Base-by-base conservation (phyloP, 2,329 filamentous ascomycete species). In the Penicillium sp. region DNA sequence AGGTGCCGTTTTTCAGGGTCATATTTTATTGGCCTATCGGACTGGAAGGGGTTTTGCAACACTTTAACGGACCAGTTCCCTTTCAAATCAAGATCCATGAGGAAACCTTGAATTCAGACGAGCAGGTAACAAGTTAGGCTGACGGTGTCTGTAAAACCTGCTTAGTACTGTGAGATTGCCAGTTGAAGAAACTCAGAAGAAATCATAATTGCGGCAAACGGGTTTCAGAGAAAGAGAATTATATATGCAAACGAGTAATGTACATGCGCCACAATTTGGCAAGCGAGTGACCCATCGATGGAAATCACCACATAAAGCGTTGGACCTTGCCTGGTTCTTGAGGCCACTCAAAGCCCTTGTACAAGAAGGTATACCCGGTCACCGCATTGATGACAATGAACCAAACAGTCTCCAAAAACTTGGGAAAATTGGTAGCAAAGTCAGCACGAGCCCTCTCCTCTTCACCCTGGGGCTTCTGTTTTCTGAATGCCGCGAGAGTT, bases 301-400 rank as follows among this genome's bases (percentile, higher is more conserved):
- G n/a, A 11, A 16, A 44, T 61, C 64, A 85, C 83, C 83, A 87
- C 77, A 87, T 82, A 66, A 87, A 87, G 52, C 85, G 77, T 73
- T 87, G 85, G 33, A 83, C 68, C 60, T 77, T 81, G 2, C 82
- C 84, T 19, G 83, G 83, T 67, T 87, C 85, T 64, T 82, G 82
- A 2, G 78, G 72, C 85, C 85, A 87, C 55, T 78, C 75, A 61
- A 87, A 87, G 0, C 80, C 82, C 66, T 78, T 75, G 58, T 83
- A 79, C 56, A 87, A 63, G 70, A 87, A 87, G 7, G 83, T 71
- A 64, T 85, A 85, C 13, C 81, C 80, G 0, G 84, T 82, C 3
- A 73, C 74, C 4, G 69, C 71, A 66, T 87, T 85, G 35, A 88
- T 77, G 7, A 73, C 49, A 51, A 85, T 58, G 56, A 84, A 81